Evolutionary conservation across 495 filamentous ascomycete species (phyloP), one percentile per base, ranked within the genome.

Genomic region (Trichocladium antarcticum): DNA sequence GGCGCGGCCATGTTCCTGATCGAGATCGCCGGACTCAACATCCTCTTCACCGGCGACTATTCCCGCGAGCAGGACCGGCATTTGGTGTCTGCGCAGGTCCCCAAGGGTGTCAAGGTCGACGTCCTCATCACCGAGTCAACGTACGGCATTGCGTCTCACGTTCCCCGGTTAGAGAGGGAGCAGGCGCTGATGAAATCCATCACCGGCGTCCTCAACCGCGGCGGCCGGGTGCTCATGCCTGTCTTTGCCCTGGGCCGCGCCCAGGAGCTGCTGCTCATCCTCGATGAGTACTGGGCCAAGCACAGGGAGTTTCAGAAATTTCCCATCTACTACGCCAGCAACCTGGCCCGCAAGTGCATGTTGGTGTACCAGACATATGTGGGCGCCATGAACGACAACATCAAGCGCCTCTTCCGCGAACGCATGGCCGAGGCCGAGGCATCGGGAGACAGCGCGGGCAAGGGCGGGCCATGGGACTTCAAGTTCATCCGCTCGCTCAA

Each of bases 1-100:
- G 92, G 92, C n/a, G 92, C 89, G 15, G 92, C 92, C 43, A 98
- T 98, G 92, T 98, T 94, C 61, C 72, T 95, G 38, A 83, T 98
- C 51, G 89, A 95, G 54, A 97, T 98, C 57, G 90, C 89, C 5
- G 92, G 90, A 1, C 74, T 98, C 37, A 95, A 93, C 51, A 90
- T 95, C 44, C 76, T 98, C 42, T 98, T 98, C 68, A 98, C 92
- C 0, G 92, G 92, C 28, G 92, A 98, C 64, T 98, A 97, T 64
- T 94, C 87, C 16, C 77, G 90, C 31, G 92, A 98, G 61, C 81
- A 89, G 49, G 90, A 98, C 62, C 77, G 92, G 14, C 92, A 98
- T 79, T 69, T 98, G 27, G 86, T 97, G 38, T 89, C 92, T 0
- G 92, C 92, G 11, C 76, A 85, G 54, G 84, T 95, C 0, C 92